Base-by-base conservation (phyloP, 2,329 filamentous ascomycete genomes). In the Fusarium algeriense region DNA sequence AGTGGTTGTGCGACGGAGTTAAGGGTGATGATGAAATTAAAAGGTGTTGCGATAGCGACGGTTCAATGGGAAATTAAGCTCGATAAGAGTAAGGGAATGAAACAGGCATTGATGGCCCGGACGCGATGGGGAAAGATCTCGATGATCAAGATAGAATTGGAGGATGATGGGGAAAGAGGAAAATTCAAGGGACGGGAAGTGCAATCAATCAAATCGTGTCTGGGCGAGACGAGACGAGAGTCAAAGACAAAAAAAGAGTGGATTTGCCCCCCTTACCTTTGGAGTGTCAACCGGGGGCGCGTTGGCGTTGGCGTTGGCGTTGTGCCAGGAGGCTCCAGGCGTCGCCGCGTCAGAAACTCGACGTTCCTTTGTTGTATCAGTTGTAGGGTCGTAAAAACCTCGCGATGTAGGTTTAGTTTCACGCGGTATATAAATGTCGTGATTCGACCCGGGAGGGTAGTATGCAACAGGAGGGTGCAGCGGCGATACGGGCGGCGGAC, bases 311-410 rank as follows among this genome's bases (percentile, higher is more conserved):
- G 62, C 67, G 70, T 71, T 73, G 70, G 67, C 70, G 71, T 76
- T 83, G 75, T 83, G 83, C 83, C 85, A 86, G 74, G 83, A 82
- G 44, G 74, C 65, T 69, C 65, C 60, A 61, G 71, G 70, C 60
- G 70, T 70, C 52, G 75, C 75, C 73, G 75, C 62, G 75, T 87
- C 85, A 70, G 74, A 85, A 72, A 83, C 78, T 67, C 80, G 81
- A 74, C 83, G 84, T 76, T 85, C 84, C 67, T 81, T 83, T 52
- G 82, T 83, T 66, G 82, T 83, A 79, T 88, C 86, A 45, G 84
- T 86, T 45, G 84, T 84, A 19, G 86, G 86, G 73, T 88, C 86
- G 80, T 88, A 88, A 79, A 86, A 87, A 77, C 83, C 83, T 75
- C 85, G 80, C 60, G 80, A 78, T 19, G 79, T 76, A 58, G 81